Percentiles rank a stretch among this genome's conserved stretches.
Evolutionary conservation across 176 grass and related monocot species (phyloP).

Genomic region (Coix lacrymajobi): DNA sequence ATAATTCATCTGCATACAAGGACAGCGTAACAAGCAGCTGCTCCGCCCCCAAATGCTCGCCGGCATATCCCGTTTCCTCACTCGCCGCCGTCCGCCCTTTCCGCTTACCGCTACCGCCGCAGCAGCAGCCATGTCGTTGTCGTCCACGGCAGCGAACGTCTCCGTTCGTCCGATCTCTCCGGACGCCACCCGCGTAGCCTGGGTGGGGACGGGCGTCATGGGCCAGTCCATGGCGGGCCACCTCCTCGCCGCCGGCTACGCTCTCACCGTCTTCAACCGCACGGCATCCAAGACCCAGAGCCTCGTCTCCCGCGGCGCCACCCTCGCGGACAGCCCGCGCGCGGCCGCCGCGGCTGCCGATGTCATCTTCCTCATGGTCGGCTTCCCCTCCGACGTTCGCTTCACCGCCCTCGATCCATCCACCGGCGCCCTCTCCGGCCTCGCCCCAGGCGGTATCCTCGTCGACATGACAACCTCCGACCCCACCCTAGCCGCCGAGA

Average conservation of each 20-base stretch:
- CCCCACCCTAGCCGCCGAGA: constrained; percentile 71
- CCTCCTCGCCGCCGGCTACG: constrained; percentile 75
- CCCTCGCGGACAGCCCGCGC: constrained; percentile 39
- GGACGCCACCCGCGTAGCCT: constrained; percentile 57
- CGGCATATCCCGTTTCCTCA: constrained; percentile 25
- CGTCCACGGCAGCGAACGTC: constrained; percentile 9
- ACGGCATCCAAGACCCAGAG: constrained; percentile 65
- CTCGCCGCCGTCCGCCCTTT: constrained; percentile 20
- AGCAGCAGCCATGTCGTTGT: constrained; percentile 42
- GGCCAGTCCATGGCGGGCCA: constrained; percentile 93
- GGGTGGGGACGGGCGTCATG: constrained; percentile 94
- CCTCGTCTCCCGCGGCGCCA: constrained; percentile 53
- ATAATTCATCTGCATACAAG: neutral
- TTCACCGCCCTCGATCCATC: constrained; percentile 55
- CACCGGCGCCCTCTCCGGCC: constrained; percentile 55
- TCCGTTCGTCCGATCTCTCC: constrained; percentile 28
- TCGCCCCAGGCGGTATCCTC: constrained; percentile 61
- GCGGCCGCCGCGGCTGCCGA: constrained; percentile 54
- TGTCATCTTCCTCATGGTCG: constrained; percentile 96
- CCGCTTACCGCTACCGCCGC: neutral
- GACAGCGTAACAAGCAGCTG: neutral
- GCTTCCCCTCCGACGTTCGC: constrained; percentile 81
- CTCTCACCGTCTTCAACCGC: constrained; percentile 80
- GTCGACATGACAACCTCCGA: constrained; percentile 94
- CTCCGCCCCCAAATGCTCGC: constrained; percentile 33